Evolutionary conservation across 2,329 filamentous ascomycete species (phyloP).

Genomic region (Stemphylium vesicarium): DNA sequence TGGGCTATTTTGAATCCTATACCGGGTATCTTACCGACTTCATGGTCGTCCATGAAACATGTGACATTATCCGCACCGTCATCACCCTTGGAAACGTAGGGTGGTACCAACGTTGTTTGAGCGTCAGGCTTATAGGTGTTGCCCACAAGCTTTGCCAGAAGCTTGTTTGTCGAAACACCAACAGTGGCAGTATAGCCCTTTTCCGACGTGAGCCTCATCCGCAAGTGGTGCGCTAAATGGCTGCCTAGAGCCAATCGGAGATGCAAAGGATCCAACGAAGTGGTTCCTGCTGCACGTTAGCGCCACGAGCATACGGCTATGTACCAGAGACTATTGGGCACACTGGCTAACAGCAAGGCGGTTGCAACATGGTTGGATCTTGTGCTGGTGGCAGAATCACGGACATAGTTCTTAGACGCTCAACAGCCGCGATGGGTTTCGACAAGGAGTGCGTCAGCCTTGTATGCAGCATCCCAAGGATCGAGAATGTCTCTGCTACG

Average conservation of each 20-base stretch:
- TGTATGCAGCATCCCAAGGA: neutral
- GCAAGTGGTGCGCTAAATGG: slow-evolving; percentile 78
- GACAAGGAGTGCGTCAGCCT: slow-evolving; percentile 11
- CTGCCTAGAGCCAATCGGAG: slow-evolving; percentile 77
- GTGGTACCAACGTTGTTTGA: slow-evolving; percentile 82
- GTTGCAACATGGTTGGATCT: neutral
- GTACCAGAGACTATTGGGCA: slow-evolving; percentile 1
- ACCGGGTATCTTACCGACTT: slow-evolving; percentile 81
- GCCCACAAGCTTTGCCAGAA: slow-evolving; percentile 84
- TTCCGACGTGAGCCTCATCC: slow-evolving; percentile 73
- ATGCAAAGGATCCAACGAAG: slow-evolving; percentile 47
- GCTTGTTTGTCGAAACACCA: slow-evolving; percentile 85
- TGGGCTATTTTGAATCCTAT: slow-evolving; percentile 82
- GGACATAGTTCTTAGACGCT: neutral
- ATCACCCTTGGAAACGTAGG: slow-evolving; percentile 53
- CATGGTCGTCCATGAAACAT: slow-evolving; percentile 75
- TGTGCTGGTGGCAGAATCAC: slow-evolving; percentile 4
- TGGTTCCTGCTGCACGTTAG: slow-evolving; percentile 29
- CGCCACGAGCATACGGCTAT: neutral
- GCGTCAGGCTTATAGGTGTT: slow-evolving; percentile 83
- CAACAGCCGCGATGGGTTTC: slow-evolving; percentile 1
- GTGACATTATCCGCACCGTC: slow-evolving; percentile 58
- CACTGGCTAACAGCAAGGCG: neutral
- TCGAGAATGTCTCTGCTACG: slow-evolving; percentile 7
- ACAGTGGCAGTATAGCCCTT: slow-evolving; percentile 87